Evolutionary conservation across 768 basidiomycete genomes (phyloP), one percentile per base, ranked within the genome.

Genomic region (Rhizopogon vinicolor): DNA sequence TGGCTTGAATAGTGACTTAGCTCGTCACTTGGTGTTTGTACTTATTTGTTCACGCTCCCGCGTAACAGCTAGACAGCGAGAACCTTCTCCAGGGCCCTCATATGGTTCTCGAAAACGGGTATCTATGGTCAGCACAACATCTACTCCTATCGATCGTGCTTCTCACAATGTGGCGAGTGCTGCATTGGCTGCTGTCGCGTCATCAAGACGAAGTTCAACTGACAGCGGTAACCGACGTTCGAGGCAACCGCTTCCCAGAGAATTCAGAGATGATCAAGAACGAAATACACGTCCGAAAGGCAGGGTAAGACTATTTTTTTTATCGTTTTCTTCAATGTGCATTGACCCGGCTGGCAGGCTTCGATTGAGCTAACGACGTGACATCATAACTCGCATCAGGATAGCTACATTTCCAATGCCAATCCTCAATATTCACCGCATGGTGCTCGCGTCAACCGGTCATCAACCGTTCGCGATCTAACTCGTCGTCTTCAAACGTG

Each of bases 381-480:
- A 1, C 64, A 75, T 49, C 66, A 65, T 8, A 53, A 51, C 37
- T 60, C 55, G n/a, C n/a, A n/a, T n/a, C 25, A 61, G 31, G 65
- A 67, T 43, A 59, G 60, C 51, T 61, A 64, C 41, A 31, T 9
- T 12, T 35, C 56, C 54, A 60, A 66, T 18, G 46, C 28, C 55
- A 62, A 62, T 31, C 42, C 61, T 52, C 69, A 66, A 52, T 53
- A 64, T 62, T 62, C 74, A 48, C 59, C 71, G 22, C 1, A 2
- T 50, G 59, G 67, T 16, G 46, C 68, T 42, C 68, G 71, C 41
- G 60, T 68, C 31, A 60, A 72, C 41, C 70, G 76, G 7, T 69
- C 73, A 52, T 78, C 79, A 10, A 80, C 78, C 16, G 76, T 79
- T 35, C 77, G 80, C 39, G 81, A 82, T 31, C 66, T 77, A 5